These are phyloP conservation scores for Sorghum bicolor DNA, from an alignment of 176 grass and related monocot species.

Conservation along the genomic window Sorghum_bicolor_NCBIv3 NC_012870.2:70234001-70234500, in stretches of 20 bases:
- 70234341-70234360: slow-evolving; percentile 45
- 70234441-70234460: slow-evolving; percentile 84
- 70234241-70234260: slow-evolving; percentile 61
- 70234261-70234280: slow-evolving; percentile 55
- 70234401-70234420: slow-evolving; percentile 83
- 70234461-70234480: slow-evolving; percentile 87
- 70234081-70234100: slow-evolving; percentile 52
- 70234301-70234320: slow-evolving; percentile 61
- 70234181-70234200: neutral
- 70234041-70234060: slow-evolving; percentile 62
- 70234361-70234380: slow-evolving; percentile 78
- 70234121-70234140: slow-evolving; percentile 40
- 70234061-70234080: slow-evolving; percentile 52
- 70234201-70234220: neutral
- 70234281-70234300: slow-evolving; percentile 36
- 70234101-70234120: slow-evolving; percentile 39
- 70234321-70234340: slow-evolving; percentile 75
- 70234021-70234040: slow-evolving; percentile 55
- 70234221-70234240: slow-evolving; percentile 69
- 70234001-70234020: slow-evolving; percentile 65
- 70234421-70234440: slow-evolving; percentile 70
- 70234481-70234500: slow-evolving; percentile 35
- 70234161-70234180: slow-evolving; percentile 1
- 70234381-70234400: slow-evolving; percentile 82
- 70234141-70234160: slow-evolving; percentile 39